Evolutionary conservation across 139 green algal genomes (phyloP).

Genomic region (Microglena sp.): DNA sequence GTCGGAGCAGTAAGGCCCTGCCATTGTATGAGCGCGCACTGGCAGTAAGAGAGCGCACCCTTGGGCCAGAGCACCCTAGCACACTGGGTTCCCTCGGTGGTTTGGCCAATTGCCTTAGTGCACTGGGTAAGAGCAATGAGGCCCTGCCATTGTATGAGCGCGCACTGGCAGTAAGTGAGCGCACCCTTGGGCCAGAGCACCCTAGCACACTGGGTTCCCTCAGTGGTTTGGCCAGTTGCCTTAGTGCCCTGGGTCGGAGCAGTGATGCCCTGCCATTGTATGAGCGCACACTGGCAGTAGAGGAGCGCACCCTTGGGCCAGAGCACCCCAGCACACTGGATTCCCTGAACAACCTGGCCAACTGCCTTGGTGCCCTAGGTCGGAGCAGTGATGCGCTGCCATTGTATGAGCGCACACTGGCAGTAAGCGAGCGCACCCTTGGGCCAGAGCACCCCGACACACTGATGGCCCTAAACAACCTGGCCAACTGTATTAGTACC

Average conservation of each 20-base stretch:
- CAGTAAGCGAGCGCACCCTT: conserved; percentile 2
- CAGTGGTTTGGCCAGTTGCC: conserved; percentile 8
- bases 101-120: background rate
- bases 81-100: background rate
- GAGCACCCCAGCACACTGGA: conserved; percentile 10
- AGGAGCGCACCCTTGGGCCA: conserved; percentile 3
- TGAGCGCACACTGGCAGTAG: background rate
- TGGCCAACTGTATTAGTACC: conserved; percentile 7
- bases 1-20: background rate
- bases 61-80: background rate
- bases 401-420: conserved; percentile 1
- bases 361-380: background rate
- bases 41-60: background rate
- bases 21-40: conserved; percentile 1
- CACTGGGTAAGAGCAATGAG: background rate
- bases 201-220: conserved; percentile 2
- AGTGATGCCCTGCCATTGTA: conserved; percentile 9
- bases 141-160: conserved; percentile 3
- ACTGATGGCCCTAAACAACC: background rate
- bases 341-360: conserved; percentile 9
- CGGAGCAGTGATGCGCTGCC: conserved; percentile 4
- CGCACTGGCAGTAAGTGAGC: background rate
- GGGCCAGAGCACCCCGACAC: conserved; percentile 13
- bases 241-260: background rate
- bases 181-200: conserved; percentile 10